These are phyloP conservation scores for Schoenoplectus triqueter DNA, from an alignment of 202 grass and related monocot genomes.

Conservation along the genomic window DNA sequence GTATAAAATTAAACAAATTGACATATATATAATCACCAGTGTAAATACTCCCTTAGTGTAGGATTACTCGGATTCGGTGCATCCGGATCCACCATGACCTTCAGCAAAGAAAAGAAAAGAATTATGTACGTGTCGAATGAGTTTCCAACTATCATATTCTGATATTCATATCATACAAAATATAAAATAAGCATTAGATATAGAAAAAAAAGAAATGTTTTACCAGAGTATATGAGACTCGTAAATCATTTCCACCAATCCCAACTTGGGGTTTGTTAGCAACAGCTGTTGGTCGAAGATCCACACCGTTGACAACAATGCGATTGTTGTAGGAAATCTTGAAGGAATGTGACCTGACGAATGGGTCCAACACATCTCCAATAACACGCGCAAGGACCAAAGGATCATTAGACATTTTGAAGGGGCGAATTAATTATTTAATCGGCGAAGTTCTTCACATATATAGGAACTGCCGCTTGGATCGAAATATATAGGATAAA, in stretches of 20 bases:
- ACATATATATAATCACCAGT: slow-evolving; percentile 62
- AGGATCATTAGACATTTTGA: slow-evolving; percentile 58
- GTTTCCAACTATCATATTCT: not conserved
- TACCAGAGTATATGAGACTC: slow-evolving; percentile 69
- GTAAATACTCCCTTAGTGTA: slow-evolving; percentile 76
- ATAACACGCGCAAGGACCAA: slow-evolving; percentile 52
- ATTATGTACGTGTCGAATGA: not conserved
- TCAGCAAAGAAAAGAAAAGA: not conserved
- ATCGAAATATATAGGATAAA: not conserved
- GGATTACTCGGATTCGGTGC: slow-evolving; percentile 85
- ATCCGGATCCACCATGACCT: slow-evolving; percentile 95
- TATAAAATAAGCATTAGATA: not conserved
- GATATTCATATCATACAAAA: not conserved
- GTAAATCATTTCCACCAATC: slow-evolving; percentile 61
- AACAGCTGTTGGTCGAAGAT: slow-evolving; percentile 51
- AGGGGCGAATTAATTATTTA: not conserved
- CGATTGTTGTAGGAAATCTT: slow-evolving; percentile 51
- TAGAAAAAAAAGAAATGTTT: slow-evolving; percentile 20
- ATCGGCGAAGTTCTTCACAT: not conserved
- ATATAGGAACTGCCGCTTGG: too few relatives aligned
- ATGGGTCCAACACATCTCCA: slow-evolving; percentile 75
- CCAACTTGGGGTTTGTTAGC: slow-evolving; percentile 46
- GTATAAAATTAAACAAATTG: not conserved
- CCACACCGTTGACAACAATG: slow-evolving; percentile 55
- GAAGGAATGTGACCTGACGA: slow-evolving; percentile 46